Conservation (phyloP, 345 rosid species). For the Boechera stricta region DNA sequence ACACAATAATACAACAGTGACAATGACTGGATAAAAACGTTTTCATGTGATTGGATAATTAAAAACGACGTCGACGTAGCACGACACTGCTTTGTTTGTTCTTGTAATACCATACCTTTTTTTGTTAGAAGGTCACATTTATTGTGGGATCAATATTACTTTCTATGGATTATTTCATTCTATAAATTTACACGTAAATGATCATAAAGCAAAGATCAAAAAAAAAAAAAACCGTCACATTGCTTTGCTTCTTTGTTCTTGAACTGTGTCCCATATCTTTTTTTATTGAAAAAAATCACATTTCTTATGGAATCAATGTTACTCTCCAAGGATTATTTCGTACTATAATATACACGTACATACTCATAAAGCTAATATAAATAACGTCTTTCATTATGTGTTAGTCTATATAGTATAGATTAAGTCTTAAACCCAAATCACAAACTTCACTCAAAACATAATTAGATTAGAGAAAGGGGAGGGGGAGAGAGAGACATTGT, state of each 20-base stretch:
- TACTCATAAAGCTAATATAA: slow-evolving; percentile 5
- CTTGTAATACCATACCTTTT: slow-evolving; percentile 16
- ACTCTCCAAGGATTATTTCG: slow-evolving; percentile 23
- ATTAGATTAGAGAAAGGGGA: background rate
- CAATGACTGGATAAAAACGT: background rate
- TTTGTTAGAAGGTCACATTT: background rate
- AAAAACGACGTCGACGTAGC: slow-evolving; percentile 6
- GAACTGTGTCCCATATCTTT: background rate
- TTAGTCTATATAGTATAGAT: slow-evolving; percentile 35
- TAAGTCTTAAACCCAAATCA: slow-evolving; percentile 28
- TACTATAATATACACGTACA: slow-evolving; percentile 32
- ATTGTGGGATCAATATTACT: slow-evolving; percentile 24
- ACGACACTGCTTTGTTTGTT: background rate
- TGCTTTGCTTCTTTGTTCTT: no score
- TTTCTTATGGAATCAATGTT: slow-evolving; percentile 2
- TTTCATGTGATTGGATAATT: background rate
- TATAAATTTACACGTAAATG: slow-evolving; percentile 27
- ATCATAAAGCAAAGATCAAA: background rate
- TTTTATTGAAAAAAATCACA: background rate
- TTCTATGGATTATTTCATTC: slow-evolving; percentile 27
- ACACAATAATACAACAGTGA: background rate
- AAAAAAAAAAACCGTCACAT: background rate
- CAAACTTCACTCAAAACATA: slow-evolving; percentile 30
- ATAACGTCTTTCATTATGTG: slow-evolving; percentile 12
- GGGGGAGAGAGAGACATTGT: background rate